Percentiles rank a stretch among this genome's conserved stretches.
phyloP scores from a whole-genome alignment of 2,329 filamentous ascomycete genomes.

The Penicillium aurantiogriseum region DNA sequence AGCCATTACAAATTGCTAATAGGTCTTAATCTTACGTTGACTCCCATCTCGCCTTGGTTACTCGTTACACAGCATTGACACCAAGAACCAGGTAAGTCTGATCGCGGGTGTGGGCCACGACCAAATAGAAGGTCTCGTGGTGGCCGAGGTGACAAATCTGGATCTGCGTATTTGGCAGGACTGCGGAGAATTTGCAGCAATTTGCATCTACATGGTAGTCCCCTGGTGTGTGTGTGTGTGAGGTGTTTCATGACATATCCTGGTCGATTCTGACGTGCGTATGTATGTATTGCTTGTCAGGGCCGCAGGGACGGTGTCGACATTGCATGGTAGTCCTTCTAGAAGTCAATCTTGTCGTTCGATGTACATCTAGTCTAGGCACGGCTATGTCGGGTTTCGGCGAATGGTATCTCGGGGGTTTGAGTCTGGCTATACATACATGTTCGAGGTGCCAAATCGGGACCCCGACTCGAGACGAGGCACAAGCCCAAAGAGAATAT shows the following conservation, averaged over 20 bases:
- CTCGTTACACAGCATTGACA: conserved; percentile 1
- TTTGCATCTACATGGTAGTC: not conserved
- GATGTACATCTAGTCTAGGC: not conserved
- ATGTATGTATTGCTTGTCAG: not conserved
- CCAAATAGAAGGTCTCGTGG: conserved; percentile 2
- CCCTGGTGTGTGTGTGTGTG: not conserved
- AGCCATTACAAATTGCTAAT: not conserved
- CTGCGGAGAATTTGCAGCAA: not conserved
- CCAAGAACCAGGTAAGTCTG: conserved; percentile 1
- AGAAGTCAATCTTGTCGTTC: not conserved
- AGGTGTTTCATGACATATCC: conserved; percentile 7
- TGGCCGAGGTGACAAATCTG: not conserved
- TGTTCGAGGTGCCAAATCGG: not conserved
- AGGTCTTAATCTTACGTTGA: not conserved
- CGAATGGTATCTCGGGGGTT: not conserved
- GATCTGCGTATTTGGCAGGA: not conserved
- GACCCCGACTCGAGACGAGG: not conserved
- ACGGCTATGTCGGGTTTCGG: not conserved
- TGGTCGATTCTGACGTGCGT: not conserved
- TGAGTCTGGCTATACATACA: no score
- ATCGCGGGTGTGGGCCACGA: not conserved
- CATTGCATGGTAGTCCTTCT: not conserved
- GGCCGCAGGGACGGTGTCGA: not conserved
- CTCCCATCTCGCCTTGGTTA: not conserved
- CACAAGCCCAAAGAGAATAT: not conserved